phyloP scores from a whole-genome alignment of 345 rosid species.

The Euphorbia pulcherrima region DNA sequence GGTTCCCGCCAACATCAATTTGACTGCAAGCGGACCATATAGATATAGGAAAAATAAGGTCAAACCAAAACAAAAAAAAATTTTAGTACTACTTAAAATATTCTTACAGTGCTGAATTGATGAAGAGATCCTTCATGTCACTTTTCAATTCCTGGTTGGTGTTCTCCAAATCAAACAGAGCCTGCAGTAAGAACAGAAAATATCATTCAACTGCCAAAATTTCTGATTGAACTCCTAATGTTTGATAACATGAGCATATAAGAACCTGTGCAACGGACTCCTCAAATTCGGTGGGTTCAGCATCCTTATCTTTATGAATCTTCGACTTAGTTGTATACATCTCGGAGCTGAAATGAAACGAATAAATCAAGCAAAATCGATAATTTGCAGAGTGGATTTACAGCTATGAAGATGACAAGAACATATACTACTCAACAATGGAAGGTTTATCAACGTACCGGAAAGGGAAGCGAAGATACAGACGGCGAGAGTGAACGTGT shows the following conservation, averaged over 20 bases:
- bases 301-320: slow-evolving; percentile 76
- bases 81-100: slow-evolving; percentile 1
- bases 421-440: background rate
- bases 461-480: background rate
- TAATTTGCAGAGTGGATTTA: background rate
- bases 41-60: background rate
- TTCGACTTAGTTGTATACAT: slow-evolving; percentile 77
- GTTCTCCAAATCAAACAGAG: slow-evolving; percentile 80
- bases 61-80: background rate
- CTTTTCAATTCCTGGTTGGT: slow-evolving; percentile 72
- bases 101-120: slow-evolving; percentile 67
- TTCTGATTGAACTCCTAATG: background rate
- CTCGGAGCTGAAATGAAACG: slow-evolving; percentile 15
- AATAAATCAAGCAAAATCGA: background rate
- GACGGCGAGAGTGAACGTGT: background rate
- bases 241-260: background rate
- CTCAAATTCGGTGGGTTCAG: slow-evolving; percentile 73
- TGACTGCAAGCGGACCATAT: slow-evolving; percentile 57
- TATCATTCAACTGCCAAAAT: background rate
- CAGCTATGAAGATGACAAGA: background rate
- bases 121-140: slow-evolving; percentile 78
- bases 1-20: slow-evolving; percentile 68
- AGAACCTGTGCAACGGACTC: slow-evolving; percentile 79
- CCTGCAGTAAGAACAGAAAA: slow-evolving; percentile 33
- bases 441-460: background rate